These are phyloP conservation scores for Pseudogymnoascus sp. DNA, from an alignment of 2,329 filamentous ascomycete species.

Conservation along the genomic window DNA sequence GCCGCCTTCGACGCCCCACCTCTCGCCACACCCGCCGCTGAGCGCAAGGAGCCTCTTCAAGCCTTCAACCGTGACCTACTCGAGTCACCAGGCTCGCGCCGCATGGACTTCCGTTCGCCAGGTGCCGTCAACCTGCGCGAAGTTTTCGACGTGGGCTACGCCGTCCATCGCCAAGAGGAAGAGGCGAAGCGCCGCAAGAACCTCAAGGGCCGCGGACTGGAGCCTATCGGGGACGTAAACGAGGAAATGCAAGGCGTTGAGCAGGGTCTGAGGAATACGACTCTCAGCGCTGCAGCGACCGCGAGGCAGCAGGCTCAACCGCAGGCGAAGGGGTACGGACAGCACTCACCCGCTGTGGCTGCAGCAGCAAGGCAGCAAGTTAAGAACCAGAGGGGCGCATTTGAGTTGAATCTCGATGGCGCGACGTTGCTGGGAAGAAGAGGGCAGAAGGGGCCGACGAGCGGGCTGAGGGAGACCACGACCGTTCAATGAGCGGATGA, in stretches of 20 bases:
- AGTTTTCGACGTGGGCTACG: conserved; percentile 97
- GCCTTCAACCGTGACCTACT: conserved; percentile 51
- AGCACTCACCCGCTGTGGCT: conserved; percentile 78
- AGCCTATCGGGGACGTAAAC: conserved; percentile 56
- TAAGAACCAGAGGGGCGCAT: conserved; percentile 64
- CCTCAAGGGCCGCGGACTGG: conserved; percentile 58
- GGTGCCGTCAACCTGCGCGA: conserved; percentile 92
- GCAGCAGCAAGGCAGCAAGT: conserved; percentile 78
- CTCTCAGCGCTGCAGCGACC: conserved; percentile 60
- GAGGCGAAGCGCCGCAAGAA: conserved; percentile 88
- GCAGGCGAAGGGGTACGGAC: conserved; percentile 64
- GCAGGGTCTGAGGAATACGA: conserved; percentile 77
- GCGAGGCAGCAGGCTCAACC: conserved; percentile 40
- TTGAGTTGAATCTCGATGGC: conserved; percentile 87
- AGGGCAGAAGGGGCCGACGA: conserved; percentile 39
- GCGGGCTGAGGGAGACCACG: conserved; percentile 23
- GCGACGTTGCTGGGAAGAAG: conserved; percentile 77
- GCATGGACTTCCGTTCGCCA: conserved; percentile 89
- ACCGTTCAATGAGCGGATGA: conserved; percentile 22
- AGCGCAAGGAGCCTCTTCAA: conserved; percentile 33
- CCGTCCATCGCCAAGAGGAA: conserved; percentile 92
- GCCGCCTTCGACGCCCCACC: conserved; percentile 63
- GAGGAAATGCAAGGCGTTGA: conserved; percentile 67
- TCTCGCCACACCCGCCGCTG: conserved; percentile 56
- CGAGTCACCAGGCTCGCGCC: conserved; percentile 53